Evolutionary conservation across 2,329 filamentous ascomycete genomes (phyloP), one percentile per base, ranked within the genome.

Genomic region (Dothideomycetidae sp.): DNA sequence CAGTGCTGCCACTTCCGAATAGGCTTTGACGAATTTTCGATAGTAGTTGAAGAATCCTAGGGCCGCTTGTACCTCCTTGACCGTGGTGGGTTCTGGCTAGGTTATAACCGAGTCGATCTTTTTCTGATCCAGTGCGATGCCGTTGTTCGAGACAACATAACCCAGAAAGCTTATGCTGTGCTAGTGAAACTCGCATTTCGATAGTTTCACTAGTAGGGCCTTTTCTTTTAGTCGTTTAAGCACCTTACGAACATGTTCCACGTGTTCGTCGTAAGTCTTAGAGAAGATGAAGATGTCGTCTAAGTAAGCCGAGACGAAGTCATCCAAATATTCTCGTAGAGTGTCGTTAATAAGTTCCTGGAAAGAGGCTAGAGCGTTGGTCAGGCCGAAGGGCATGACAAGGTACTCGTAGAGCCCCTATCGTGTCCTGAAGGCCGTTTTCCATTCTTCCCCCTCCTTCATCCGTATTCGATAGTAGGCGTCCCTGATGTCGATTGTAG

Each of bases 281-380:
- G 37, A 46, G 42, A 46, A 58, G 26, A 58, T 52, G 5, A 57
- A 34, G 29, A 57, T 56, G 44, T 57, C 41, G 42, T 56, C 44
- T 26, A 55, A 21, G 36, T 53, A 55, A 12, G 45, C 46, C 16
- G 49, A 30, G 42, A 41, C 51, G 31, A 43, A 41, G 34, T 11
- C 42, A 37, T 41, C 36, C 19, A 50, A 1, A 21, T 43, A 17
- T 2, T 37, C 29, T 19, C 1, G 14, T 29, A 55, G 33, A 5
- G 39, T 36, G 0, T 41, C 31, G 31, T 55, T 49, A 44, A 53
- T 50, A 44, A 47, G 48, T 9, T 17, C 31, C 41, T 58, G 46
- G 21, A 58, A 57, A 1, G 41, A 45, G 2, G 14, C 36, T 12
- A 23, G 44, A 3, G 41, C 40, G 28, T 52, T 53, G 11, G 29